These are phyloP conservation scores for Myrica gale DNA, from an alignment of 306 rosid species.

Conservation along the genomic window DNA sequence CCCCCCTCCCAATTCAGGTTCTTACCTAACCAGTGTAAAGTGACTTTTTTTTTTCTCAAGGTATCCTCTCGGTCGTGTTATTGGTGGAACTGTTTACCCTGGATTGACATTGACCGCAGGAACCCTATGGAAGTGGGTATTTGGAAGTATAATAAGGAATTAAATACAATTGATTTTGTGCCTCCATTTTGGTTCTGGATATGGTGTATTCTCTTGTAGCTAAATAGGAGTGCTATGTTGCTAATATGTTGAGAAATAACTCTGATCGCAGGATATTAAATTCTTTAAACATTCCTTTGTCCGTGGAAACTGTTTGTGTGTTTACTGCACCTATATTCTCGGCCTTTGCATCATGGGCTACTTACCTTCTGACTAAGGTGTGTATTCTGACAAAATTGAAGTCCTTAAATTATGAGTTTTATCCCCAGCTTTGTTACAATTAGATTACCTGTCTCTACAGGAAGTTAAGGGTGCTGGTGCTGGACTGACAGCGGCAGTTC, in stretches of 20 bases:
- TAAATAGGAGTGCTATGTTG: conserved; percentile 9
- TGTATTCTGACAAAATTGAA: conserved; percentile 22
- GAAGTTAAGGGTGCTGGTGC: conserved; percentile 97
- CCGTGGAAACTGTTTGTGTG: conserved; percentile 97
- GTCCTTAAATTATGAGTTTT: conserved; percentile 3
- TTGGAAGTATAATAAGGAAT: conserved; percentile 23
- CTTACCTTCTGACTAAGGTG: conserved; percentile 88
- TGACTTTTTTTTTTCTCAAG: conserved; percentile 35
- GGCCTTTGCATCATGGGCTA: conserved; percentile 96
- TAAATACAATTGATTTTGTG: neutral
- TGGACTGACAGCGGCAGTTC: conserved; percentile 89
- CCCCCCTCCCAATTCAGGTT: neutral
- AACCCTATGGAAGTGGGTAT: conserved; percentile 77
- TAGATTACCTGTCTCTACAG: conserved; percentile 41
- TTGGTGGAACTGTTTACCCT: conserved; percentile 98
- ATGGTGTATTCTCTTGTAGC: neutral
- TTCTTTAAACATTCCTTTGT: conserved; percentile 87
- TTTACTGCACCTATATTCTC: conserved; percentile 98
- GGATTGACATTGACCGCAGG: conserved; percentile 98
- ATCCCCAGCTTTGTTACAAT: conserved; percentile 26
- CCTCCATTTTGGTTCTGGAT: conserved; percentile 13
- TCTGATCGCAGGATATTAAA: conserved; percentile 63
- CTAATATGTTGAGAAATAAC: conserved; percentile 23
- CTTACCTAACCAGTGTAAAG: conserved; percentile 29
- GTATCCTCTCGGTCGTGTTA: conserved; percentile 99